phyloP scores from a whole-genome alignment of 2,329 filamentous ascomycete genomes.

The Rutstroemia sp. region DNA sequence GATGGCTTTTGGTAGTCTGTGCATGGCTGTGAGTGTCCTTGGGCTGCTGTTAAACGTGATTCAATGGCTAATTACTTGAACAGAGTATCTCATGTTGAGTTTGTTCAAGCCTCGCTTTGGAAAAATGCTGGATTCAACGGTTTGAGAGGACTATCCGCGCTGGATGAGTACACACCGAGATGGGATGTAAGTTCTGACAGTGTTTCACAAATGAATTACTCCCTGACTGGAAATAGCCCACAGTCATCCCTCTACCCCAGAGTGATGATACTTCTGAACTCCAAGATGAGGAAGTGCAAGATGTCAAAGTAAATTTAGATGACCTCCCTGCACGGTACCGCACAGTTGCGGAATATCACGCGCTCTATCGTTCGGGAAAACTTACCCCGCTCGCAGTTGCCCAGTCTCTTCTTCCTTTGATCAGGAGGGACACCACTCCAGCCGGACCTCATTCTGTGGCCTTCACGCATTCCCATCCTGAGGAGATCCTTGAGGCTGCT shows the following conservation, averaged over 20 bases:
- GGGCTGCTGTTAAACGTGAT: neutral
- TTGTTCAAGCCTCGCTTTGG: constrained; percentile 61
- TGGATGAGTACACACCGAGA: constrained; percentile 38
- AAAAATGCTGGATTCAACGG: constrained; percentile 53
- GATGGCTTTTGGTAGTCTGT: constrained; percentile 53
- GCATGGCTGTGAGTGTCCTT: constrained; percentile 48
- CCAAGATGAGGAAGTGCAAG: constrained; percentile 30
- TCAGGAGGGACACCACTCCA: constrained; percentile 49
- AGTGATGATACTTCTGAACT: constrained; percentile 11
- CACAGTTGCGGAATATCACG: constrained; percentile 69
- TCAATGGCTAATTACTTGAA: no score
- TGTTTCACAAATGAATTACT: neutral
- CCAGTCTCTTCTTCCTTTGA: constrained; percentile 63
- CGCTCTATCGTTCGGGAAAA: constrained; percentile 61
- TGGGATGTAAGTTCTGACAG: constrained; percentile 38
- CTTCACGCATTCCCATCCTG: constrained; percentile 61
- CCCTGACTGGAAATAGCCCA: constrained; percentile 37
- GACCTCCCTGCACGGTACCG: constrained; percentile 48
- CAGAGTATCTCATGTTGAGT: constrained; percentile 51
- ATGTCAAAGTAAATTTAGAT: constrained; percentile 35
- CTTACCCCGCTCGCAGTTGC: constrained; percentile 66
- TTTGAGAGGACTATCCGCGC: constrained; percentile 39
- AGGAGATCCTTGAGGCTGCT: constrained; percentile 59
- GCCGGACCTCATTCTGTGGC: constrained; percentile 59
- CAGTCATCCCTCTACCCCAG: constrained; percentile 44